Base-by-base conservation (phyloP, 2,329 filamentous ascomycete species). In the Ceratocystis alfenasii region DNA sequence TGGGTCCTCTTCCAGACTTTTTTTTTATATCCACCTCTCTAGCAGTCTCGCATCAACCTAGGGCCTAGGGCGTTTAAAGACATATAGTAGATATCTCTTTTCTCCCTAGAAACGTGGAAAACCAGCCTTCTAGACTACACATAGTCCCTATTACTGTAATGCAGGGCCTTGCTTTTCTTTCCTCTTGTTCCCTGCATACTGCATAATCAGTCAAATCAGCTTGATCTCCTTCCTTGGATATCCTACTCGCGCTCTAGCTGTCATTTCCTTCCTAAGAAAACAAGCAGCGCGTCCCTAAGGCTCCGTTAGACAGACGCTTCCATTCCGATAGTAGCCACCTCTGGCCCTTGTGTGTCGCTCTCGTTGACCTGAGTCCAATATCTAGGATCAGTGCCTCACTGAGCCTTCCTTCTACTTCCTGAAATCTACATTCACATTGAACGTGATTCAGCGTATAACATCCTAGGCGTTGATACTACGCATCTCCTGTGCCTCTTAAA, bases 91-190 rank as follows among this genome's bases (percentile, higher is more conserved):
- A 3, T 8, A 48, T 48, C 45, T 36, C n/a, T 33, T n/a, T 7
- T 30, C 25, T 59, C 53, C 53, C 53, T 59, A 8, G 17, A 33
- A 59, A 59, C 53, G 53, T 36, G 53, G 28, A 17, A 28, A 33
- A 25, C n/a, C 53, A 41, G 53, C 22, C 53, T 59, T 59, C 53
- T 59, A 59, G 53, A 59, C 53, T 59, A 7, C 4, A n/a, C 10
- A 28, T 59, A 30, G 28, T 25, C 22, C 12, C 25, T 36, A 36
- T 33, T 57, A n/a, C 53, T 36, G 33, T 17, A 10, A 33, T 36
- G 53, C 53, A 59, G 53, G 25, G 20, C 50, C 20, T 55, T 12
- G 22, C 3, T 3, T 41, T 41, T 12, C 36, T 41, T 41, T 41
- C 36, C 36, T 33, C 12, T n/a, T 33, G 25, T 59, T 59, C 25